phyloP scores from a whole-genome alignment of 225 moss, liverwort and hornwort genomes.

The Bryoerythrophyllum caledonicum region DNA sequence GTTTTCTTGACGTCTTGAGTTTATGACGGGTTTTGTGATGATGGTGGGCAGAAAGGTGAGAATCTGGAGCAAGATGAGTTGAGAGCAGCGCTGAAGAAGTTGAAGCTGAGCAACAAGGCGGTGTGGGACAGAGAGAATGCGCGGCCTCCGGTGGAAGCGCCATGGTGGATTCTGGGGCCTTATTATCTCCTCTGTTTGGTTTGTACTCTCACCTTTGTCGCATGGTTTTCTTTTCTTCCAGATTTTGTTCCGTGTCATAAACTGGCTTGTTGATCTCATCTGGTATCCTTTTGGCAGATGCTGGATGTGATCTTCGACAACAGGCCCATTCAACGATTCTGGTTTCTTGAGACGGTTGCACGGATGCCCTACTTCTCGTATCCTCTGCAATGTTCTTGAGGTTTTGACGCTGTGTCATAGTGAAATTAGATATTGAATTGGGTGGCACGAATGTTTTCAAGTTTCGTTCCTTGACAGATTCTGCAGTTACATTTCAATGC shows the following conservation, averaged over 20 bases:
- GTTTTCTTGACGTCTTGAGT: no score
- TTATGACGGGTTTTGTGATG: no score
- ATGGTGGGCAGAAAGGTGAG: constrained; percentile 51
- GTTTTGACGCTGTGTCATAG: not conserved
- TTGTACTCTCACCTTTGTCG: constrained; percentile 19
- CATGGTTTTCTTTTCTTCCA: constrained; percentile 5
- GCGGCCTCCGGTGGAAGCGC: constrained; percentile 77
- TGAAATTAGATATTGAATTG: not conserved
- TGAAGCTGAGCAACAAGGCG: constrained; percentile 73
- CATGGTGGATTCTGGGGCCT: constrained; percentile 96
- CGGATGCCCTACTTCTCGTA: constrained; percentile 99
- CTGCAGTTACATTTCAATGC: constrained; percentile 93
- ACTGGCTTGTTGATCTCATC: no score
- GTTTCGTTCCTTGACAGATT: constrained; percentile 36
- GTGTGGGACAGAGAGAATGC: constrained; percentile 78
- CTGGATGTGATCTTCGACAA: constrained; percentile 85
- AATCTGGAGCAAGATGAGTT: constrained; percentile 82
- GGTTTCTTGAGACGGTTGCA: constrained; percentile 99
- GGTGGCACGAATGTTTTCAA: constrained; percentile 10
- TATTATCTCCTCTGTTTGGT: constrained; percentile 88
- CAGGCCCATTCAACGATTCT: constrained; percentile 94
- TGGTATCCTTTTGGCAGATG: constrained; percentile 56
- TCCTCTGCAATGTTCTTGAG: constrained; percentile 36
- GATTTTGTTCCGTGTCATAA: constrained; percentile 37
- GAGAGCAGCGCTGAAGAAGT: constrained; percentile 66